These are phyloP conservation scores for Drechslerella coelobrocha DNA, from an alignment of 2,329 filamentous ascomycete genomes.

Conservation along the genomic window DNA sequence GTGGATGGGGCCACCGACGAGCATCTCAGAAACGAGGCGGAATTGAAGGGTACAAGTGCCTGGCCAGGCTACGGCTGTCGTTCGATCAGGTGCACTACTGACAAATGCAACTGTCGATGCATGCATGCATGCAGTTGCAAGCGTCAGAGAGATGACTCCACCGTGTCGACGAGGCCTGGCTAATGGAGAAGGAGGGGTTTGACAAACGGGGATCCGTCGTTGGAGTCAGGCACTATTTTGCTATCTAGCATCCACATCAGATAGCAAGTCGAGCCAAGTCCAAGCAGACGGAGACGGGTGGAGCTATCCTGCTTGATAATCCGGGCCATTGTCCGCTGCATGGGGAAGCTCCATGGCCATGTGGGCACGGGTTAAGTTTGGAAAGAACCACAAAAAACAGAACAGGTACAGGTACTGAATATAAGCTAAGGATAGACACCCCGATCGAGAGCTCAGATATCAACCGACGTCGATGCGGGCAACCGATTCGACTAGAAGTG, in stretches of 20 bases:
- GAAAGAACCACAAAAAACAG: slow-evolving; percentile 42
- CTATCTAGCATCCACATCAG: not conserved
- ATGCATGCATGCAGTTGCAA: not conserved
- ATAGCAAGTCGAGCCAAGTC: not conserved
- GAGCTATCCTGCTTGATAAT: not conserved
- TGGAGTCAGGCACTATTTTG: not conserved
- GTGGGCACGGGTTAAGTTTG: too few species aligned
- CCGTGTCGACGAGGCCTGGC: not conserved
- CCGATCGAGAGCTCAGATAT: too few species aligned
- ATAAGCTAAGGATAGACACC: too few species aligned
- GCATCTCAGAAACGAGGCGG: too few species aligned
- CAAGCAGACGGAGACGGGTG: not conserved
- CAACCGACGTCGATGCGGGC: too few species aligned
- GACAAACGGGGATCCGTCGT: too few species aligned
- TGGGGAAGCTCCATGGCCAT: not conserved
- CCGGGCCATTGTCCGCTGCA: not conserved
- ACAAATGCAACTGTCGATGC: not conserved
- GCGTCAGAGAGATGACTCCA: not conserved
- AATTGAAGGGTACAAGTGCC: too few species aligned
- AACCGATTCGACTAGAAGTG: not conserved
- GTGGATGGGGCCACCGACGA: too few species aligned
- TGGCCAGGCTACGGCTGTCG: too few species aligned
- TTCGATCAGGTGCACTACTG: too few species aligned
- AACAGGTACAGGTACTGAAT: slow-evolving; percentile 27
- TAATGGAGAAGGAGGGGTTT: not conserved